phyloP scores from a whole-genome alignment of 805 yeast genomes.

The Starmerella asiatica region DNA sequence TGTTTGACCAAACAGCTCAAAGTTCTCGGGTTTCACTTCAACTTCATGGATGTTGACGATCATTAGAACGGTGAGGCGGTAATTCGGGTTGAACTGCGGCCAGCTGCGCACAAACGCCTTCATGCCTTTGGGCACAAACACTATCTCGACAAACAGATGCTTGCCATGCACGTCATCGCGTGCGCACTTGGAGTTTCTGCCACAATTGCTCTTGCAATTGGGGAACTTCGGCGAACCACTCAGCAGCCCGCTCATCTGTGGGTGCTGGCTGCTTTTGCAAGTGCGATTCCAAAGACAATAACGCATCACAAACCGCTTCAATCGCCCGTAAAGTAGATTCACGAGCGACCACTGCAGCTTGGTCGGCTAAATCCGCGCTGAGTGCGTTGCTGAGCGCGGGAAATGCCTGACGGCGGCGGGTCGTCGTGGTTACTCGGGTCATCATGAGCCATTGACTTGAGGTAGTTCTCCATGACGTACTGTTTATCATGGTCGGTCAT shows the following conservation, averaged over 20 bases:
- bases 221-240: conserved; percentile 26
- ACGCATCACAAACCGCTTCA: conserved; percentile 65
- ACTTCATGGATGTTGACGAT: conserved; percentile 70
- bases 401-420: conserved; percentile 25
- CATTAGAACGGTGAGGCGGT: conserved; percentile 59
- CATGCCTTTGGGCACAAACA: conserved; percentile 76
- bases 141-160: conserved; percentile 70
- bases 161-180: conserved; percentile 22
- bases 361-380: conserved; percentile 24
- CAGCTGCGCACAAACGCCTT: conserved; percentile 79
- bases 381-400: conserved; percentile 25
- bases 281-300: conserved; percentile 64
- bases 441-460: conserved; percentile 89
- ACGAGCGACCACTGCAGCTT: conserved; percentile 22
- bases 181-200: conserved; percentile 54
- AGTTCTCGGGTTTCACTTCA: conserved; percentile 39
- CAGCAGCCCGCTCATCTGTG: conserved; percentile 22
- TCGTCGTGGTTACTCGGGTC: conserved; percentile 97
- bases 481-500: conserved; percentile 97
- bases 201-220: conserved; percentile 38
- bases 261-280: conserved; percentile 43
- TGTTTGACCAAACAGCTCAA: conserved; percentile 55
- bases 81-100: conserved; percentile 64
- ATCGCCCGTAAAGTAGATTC: conserved; percentile 51
- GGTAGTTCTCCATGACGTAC: conserved; percentile 83